These are phyloP conservation scores for Cephalotrichum gorgonifer DNA, from an alignment of 2,329 filamentous ascomycete genomes.

Conservation along the genomic window DNA sequence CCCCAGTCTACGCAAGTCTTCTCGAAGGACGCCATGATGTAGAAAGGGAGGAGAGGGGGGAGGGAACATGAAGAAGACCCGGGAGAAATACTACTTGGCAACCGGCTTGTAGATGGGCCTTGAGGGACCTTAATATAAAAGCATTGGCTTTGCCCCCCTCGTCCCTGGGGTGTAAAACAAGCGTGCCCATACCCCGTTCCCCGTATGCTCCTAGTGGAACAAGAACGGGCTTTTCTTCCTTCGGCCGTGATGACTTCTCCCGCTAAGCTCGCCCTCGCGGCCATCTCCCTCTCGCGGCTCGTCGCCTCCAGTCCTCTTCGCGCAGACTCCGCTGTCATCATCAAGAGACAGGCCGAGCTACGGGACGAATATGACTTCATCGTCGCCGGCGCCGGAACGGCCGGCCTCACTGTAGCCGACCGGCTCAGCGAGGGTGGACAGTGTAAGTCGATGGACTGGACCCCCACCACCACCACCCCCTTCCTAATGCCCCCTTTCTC, in stretches of 20 bases:
- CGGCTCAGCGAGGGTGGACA: constrained; percentile 9
- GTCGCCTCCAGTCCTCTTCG: background rate
- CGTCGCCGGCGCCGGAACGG: constrained; percentile 9
- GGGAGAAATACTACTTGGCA: too few relatives aligned
- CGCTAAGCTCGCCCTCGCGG: background rate
- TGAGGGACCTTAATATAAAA: too few relatives aligned
- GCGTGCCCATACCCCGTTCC: too few relatives aligned
- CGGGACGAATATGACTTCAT: constrained; percentile 11
- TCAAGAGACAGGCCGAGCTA: constrained; percentile 6
- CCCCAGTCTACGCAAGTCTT: too few relatives aligned
- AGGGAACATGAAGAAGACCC: too few relatives aligned
- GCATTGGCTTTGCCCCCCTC: too few relatives aligned
- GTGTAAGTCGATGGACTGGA: too few relatives aligned
- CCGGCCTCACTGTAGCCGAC: constrained; percentile 9
- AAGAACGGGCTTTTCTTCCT: background rate
- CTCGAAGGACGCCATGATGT: too few relatives aligned
- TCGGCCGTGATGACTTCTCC: background rate
- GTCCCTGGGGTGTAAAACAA: background rate
- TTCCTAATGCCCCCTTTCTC: background rate
- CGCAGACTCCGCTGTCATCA: background rate
- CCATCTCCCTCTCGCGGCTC: background rate
- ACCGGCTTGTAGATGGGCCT: too few relatives aligned
- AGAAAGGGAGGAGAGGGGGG: too few relatives aligned
- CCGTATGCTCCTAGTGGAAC: background rate
- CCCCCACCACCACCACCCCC: background rate